Conservation (phyloP, 148 eudicot genomes). For the Gaultheria prostrata region DNA sequence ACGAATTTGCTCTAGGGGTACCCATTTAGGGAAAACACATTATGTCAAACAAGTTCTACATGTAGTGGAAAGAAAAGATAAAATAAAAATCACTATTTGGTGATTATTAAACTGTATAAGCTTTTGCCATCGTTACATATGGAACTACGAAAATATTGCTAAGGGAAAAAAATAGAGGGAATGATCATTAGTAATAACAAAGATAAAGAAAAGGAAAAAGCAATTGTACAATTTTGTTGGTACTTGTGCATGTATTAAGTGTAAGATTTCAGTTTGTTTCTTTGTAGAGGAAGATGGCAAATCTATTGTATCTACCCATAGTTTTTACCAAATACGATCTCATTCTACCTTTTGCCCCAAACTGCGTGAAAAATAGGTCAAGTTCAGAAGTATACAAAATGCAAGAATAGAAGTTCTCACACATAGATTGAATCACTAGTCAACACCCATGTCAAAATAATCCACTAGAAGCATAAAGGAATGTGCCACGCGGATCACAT, state of each 20-base stretch:
- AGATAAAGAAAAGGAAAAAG: background rate
- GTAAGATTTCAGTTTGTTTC: too few species aligned
- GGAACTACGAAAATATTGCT: background rate
- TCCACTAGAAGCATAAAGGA: too few species aligned
- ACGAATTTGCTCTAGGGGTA: background rate
- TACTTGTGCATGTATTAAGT: background rate
- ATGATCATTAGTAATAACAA: background rate
- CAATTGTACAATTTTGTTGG: background rate
- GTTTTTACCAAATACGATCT: background rate
- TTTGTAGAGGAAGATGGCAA: too few species aligned
- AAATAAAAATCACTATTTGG: background rate
- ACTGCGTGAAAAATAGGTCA: background rate
- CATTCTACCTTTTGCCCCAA: background rate
- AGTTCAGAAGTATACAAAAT: background rate
- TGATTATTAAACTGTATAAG: background rate
- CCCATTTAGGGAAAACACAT: background rate
- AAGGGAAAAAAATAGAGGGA: background rate
- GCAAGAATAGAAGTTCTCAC: background rate
- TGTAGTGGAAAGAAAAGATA: background rate
- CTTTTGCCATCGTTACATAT: background rate
- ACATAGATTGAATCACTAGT: too few species aligned
- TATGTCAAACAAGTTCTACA: background rate
- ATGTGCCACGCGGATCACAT: too few species aligned
- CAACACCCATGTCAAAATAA: too few species aligned
- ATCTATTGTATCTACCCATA: too few species aligned